Evolutionary conservation across 371 early-diverging fungal genomes (phyloP).

Genomic region (Umbelopsis sp.): DNA sequence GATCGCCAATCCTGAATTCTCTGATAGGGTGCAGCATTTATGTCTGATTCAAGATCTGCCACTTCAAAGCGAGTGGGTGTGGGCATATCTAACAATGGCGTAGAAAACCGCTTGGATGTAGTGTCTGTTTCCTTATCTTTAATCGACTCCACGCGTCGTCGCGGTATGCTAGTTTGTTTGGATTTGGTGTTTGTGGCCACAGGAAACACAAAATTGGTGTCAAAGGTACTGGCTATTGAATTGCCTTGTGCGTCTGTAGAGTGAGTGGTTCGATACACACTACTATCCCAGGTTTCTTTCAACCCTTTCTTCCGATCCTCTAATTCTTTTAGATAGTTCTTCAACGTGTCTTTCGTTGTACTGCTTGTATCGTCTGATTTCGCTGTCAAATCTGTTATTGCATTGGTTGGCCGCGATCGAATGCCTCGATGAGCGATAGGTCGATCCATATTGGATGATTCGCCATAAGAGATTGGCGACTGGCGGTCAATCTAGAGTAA

Average conservation of each 20-base stretch:
- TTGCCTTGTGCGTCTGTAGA: neutral
- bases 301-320: neutral
- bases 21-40: neutral
- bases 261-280: neutral
- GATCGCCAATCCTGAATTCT: neutral
- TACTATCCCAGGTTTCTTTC: neutral
- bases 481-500: slow-evolving; percentile 2
- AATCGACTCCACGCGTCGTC: neutral
- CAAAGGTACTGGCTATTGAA: neutral
- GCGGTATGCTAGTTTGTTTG: neutral
- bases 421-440: slow-evolving; percentile 4
- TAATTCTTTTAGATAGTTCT: slow-evolving; percentile 1
- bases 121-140: neutral
- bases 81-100: slow-evolving; percentile 8
- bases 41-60: slow-evolving; percentile 2
- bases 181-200: neutral
- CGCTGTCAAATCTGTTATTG: neutral
- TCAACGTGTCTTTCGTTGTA: neutral
- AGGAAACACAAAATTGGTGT: neutral
- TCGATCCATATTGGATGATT: neutral
- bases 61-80: neutral
- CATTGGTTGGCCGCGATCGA: neutral
- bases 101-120: neutral
- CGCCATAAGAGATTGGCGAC: slow-evolving; percentile 1
- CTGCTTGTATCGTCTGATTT: neutral